Conservation (phyloP, 108 stramenopile species). For the Parietichytrium sp. region DNA sequence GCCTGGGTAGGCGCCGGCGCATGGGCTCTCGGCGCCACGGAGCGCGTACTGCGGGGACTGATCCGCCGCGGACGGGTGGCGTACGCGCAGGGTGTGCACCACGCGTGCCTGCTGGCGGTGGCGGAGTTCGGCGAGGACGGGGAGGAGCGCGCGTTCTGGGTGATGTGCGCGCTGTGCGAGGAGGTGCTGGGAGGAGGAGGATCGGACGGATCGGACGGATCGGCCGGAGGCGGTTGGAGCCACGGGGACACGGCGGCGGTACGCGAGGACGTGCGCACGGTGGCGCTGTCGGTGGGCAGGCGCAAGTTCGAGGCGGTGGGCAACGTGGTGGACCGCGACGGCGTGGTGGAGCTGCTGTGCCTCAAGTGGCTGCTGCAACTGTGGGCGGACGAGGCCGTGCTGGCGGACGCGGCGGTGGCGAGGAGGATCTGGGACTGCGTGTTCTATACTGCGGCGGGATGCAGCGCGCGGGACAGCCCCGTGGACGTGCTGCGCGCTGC, state of each 20-base stretch:
- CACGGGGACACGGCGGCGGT: no score
- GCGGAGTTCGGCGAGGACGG: no score
- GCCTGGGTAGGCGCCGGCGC: no score
- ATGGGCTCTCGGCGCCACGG: no score
- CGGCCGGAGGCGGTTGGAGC: no score
- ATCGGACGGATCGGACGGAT: not conserved
- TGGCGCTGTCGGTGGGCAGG: not conserved
- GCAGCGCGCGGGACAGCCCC: not conserved
- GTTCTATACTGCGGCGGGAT: not conserved
- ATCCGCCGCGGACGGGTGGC: no score
- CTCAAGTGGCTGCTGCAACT: constrained; percentile 25
- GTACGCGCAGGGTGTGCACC: no score
- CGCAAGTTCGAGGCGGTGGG: not conserved
- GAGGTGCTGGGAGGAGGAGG: not conserved
- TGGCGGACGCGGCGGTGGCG: not conserved
- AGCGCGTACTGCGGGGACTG: no score
- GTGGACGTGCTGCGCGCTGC: not conserved
- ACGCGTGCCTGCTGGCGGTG: no score
- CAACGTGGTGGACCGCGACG: not conserved
- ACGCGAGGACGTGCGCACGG: not conserved
- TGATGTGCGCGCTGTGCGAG: constrained; percentile 22
- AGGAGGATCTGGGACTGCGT: constrained; percentile 37
- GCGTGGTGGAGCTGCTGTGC: not conserved
- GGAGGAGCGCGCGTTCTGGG: constrained; percentile 29
- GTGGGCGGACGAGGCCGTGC: constrained; percentile 18